Percentiles rank a stretch among this genome's conserved stretches.
Conservation (phyloP, 345 rosid species). For the Kernera saxatilis region DNA sequence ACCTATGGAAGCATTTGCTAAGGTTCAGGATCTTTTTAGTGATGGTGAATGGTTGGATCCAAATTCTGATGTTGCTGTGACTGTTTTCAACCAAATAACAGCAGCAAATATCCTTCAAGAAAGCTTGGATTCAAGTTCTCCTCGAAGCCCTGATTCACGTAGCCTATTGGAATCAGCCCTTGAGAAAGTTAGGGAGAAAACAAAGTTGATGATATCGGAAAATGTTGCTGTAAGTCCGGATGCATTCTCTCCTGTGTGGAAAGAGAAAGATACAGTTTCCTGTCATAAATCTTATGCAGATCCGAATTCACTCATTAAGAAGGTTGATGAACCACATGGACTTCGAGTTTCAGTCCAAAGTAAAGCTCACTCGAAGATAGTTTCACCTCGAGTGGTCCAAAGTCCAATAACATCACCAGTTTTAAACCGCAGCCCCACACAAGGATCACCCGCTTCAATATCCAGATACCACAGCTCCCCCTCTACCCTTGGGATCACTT, state of each 20-base stretch:
- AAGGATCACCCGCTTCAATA: constrained; percentile 42
- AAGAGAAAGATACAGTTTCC: constrained; percentile 21
- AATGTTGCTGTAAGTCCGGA: constrained; percentile 22
- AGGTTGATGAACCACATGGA: constrained; percentile 43
- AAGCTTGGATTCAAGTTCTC: constrained; percentile 38
- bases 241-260: constrained; percentile 25
- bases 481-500: constrained; percentile 63
- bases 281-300: constrained; percentile 32
- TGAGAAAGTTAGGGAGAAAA: constrained; percentile 38
- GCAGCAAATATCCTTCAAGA: constrained; percentile 45
- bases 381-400: constrained; percentile 46
- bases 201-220: constrained; percentile 32
- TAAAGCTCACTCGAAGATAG: constrained; percentile 48
- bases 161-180: constrained; percentile 36
- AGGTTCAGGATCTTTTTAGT: constrained; percentile 57
- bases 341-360: constrained; percentile 45
- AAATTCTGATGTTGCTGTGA: constrained; percentile 43
- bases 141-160: constrained; percentile 32
- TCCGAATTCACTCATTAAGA: constrained; percentile 33
- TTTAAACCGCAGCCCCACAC: constrained; percentile 33
- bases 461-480: constrained; percentile 54
- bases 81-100: constrained; percentile 45
- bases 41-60: constrained; percentile 54
- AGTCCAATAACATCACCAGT: constrained; percentile 41
- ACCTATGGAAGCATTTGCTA: constrained; percentile 63